A percentile compares a stretch with the other conserved stretches of the same genome.
Conservation (phyloP, 805 yeast species). For the Saccharomycopsis fermentans region DNA sequence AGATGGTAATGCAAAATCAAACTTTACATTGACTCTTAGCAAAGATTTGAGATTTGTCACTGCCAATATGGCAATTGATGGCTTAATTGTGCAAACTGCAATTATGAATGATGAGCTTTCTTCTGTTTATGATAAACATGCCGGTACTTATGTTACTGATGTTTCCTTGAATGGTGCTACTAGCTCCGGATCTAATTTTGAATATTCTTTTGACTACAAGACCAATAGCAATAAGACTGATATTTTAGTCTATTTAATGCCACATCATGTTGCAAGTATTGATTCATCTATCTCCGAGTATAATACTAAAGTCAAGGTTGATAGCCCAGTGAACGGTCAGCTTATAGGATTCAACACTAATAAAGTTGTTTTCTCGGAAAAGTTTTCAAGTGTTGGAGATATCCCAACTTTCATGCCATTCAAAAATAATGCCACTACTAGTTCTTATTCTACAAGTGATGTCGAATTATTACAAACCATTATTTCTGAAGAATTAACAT, state of each 20-base stretch:
- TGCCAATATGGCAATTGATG: conserved; percentile 27
- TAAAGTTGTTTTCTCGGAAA: conserved; percentile 23
- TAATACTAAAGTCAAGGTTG: conserved; percentile 33
- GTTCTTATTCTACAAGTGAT: conserved; percentile 33
- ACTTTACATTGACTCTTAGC: conserved; percentile 22
- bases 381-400: neutral
- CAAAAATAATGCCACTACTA: conserved; percentile 25
- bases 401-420: conserved; percentile 22
- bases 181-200: conserved; percentile 35
- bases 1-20: conserved; percentile 20
- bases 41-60: conserved; percentile 26
- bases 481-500: conserved; percentile 38
- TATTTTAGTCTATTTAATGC: conserved; percentile 39
- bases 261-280: conserved; percentile 38
- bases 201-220: conserved; percentile 37
- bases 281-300: conserved; percentile 22
- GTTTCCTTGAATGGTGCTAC: conserved; percentile 37
- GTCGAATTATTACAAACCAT: conserved; percentile 28
- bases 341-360: conserved; percentile 36
- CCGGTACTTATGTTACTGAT: conserved; percentile 53
- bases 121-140: conserved; percentile 43
- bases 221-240: conserved; percentile 38
- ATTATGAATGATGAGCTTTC: conserved; percentile 27
- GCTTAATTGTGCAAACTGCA: conserved; percentile 44
- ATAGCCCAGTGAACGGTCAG: conserved; percentile 41